phyloP scores from a whole-genome alignment of 2,329 filamentous ascomycete species.

The Falciphora oryzae region DNA sequence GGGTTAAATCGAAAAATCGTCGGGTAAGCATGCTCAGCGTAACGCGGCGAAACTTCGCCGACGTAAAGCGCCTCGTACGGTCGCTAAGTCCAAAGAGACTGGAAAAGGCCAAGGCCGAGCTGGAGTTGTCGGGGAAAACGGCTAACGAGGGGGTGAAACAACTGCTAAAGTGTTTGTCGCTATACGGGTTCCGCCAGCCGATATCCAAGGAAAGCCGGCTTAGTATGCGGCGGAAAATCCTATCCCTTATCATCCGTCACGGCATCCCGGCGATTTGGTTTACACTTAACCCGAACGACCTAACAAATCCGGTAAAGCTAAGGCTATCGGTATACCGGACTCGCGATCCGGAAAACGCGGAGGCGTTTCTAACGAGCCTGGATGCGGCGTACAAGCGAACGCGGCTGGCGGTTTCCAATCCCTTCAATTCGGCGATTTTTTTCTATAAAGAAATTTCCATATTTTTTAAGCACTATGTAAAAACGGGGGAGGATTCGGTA shows the following conservation, averaged over 20 bases:
- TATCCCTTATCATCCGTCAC: too few species aligned
- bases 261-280: background rate
- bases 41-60: background rate
- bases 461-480: background rate
- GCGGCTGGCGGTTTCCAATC: background rate
- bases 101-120: background rate
- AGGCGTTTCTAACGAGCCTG: background rate
- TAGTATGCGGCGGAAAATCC: background rate
- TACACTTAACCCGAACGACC: too few species aligned
- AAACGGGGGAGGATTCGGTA: background rate
- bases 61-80: background rate
- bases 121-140: background rate
- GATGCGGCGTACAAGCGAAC: background rate
- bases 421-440: background rate
- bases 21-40: background rate
- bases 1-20: background rate
- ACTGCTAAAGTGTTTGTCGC: background rate
- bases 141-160: background rate
- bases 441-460: background rate
- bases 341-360: background rate
- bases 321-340: background rate
- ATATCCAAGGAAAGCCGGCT: background rate
- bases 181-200: background rate
- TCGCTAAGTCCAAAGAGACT: background rate
- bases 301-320: background rate